These are phyloP conservation scores for Tylopilus cervinicoccineus DNA, from an alignment of 768 basidiomycete species.

Conservation along the genomic window DNA sequence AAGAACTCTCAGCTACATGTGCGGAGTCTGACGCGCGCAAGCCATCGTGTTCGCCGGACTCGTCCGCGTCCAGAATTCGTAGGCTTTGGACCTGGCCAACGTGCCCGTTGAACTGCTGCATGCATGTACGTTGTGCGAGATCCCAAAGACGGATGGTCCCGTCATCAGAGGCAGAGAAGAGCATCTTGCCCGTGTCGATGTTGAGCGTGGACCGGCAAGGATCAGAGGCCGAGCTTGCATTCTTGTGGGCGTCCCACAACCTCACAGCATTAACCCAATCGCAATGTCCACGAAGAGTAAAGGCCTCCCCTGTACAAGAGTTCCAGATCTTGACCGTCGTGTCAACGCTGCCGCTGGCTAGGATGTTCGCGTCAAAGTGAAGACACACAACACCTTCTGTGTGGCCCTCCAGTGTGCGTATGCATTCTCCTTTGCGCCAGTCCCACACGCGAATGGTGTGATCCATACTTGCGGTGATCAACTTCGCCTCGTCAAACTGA, in stretches of 20 bases:
- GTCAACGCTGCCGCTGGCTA: conserved; percentile 92
- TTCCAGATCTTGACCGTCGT: conserved; percentile 96
- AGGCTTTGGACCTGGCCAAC: conserved; percentile 94
- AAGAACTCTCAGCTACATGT: conserved; percentile 13
- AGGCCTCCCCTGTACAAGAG: conserved; percentile 85
- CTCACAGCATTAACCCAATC: conserved; percentile 97
- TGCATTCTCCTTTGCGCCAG: conserved; percentile 86
- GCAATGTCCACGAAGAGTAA: conserved; percentile 85
- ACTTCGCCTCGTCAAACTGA: conserved; percentile 93
- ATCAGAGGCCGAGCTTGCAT: conserved; percentile 7
- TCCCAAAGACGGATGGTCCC: conserved; percentile 95
- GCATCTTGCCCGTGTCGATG: conserved; percentile 85
- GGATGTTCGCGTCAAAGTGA: conserved; percentile 85
- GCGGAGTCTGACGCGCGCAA: conserved; percentile 9
- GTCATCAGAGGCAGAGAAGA: conserved; percentile 97
- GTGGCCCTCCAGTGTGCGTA: conserved; percentile 86
- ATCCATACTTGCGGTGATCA: conserved; percentile 97
- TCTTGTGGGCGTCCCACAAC: conserved; percentile 68
- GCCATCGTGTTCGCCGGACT: conserved; percentile 25
- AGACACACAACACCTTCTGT: conserved; percentile 89
- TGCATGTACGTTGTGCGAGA: conserved; percentile 71
- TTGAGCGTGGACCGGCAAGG: conserved; percentile 38
- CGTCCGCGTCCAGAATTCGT: conserved; percentile 68
- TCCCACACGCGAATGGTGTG: conserved; percentile 94
- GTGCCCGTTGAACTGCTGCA: conserved; percentile 84